These are phyloP conservation scores for Myrica gale DNA, from an alignment of 306 rosid species.

Conservation along the genomic window DNA sequence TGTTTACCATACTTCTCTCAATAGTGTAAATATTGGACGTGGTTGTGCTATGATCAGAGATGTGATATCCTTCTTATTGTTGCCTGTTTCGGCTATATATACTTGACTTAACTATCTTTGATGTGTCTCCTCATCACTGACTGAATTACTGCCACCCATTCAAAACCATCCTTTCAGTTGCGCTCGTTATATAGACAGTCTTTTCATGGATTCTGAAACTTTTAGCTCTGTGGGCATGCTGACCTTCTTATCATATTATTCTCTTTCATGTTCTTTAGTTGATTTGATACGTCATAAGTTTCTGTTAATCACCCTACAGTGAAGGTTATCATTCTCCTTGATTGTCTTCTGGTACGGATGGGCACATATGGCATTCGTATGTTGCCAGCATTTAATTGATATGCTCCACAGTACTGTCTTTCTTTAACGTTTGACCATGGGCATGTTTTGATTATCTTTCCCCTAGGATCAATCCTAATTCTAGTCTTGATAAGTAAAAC, in stretches of 20 bases:
- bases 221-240: background rate
- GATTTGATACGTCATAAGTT: no score
- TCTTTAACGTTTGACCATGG: no score
- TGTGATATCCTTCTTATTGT: background rate
- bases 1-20: background rate
- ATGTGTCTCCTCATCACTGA: background rate
- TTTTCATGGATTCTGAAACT: background rate
- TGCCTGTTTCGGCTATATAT: background rate
- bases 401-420: no score
- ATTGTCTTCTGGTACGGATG: no score
- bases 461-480: background rate
- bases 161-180: background rate
- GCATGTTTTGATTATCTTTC: no score
- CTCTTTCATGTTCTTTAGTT: no score
- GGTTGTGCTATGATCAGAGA: background rate
- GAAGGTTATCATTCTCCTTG: no score
- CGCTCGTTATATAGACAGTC: background rate
- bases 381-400: no score
- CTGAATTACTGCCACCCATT: background rate
- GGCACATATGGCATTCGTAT: no score
- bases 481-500: no score
- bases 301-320: no score
- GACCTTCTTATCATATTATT: no score
- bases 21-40: background rate
- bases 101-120: conserved; percentile 3